These are phyloP conservation scores for Mucor piriformis DNA, from an alignment of 371 early-diverging fungal genomes.

Conservation along the genomic window DNA sequence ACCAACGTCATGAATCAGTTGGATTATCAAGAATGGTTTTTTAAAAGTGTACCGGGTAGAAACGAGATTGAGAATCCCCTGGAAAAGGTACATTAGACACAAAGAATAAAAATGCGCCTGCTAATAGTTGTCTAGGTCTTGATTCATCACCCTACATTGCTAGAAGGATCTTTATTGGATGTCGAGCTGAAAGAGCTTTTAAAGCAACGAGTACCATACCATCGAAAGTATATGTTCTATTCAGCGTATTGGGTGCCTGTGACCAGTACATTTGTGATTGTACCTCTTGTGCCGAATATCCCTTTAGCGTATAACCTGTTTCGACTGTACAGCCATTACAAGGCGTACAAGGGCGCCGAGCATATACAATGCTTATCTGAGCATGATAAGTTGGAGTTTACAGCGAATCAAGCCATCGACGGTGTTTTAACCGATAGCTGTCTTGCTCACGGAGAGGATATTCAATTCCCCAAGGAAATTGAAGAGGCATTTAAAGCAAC, in stretches of 20 bases:
- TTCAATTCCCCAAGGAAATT: constrained; percentile 39
- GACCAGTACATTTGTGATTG: constrained; percentile 69
- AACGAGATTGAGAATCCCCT: constrained; percentile 45
- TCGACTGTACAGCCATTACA: constrained; percentile 82
- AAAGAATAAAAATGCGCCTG: neutral
- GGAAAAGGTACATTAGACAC: constrained; percentile 40
- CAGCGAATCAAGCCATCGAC: neutral
- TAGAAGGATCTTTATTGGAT: constrained; percentile 39
- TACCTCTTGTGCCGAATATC: constrained; percentile 83
- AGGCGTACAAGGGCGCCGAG: constrained; percentile 70
- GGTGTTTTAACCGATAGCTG: neutral
- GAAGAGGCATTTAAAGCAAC: constrained; percentile 16
- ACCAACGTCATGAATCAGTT: constrained; percentile 70
- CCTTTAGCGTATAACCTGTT: constrained; percentile 83
- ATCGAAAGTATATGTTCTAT: constrained; percentile 71
- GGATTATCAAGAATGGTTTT: constrained; percentile 78
- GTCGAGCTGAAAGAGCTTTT: constrained; percentile 54
- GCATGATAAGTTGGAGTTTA: constrained; percentile 6
- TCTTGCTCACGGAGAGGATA: constrained; percentile 21
- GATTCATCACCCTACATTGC: constrained; percentile 46
- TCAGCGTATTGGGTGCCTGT: constrained; percentile 75
- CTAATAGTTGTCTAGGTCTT: constrained; percentile 42
- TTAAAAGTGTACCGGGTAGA: constrained; percentile 72
- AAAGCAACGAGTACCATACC: constrained; percentile 63
- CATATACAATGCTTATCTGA: constrained; percentile 47